Percentiles rank a stretch among this genome's conserved stretches.
Conservation (phyloP, 306 rosid species). For the Gleditsia sinensis region DNA sequence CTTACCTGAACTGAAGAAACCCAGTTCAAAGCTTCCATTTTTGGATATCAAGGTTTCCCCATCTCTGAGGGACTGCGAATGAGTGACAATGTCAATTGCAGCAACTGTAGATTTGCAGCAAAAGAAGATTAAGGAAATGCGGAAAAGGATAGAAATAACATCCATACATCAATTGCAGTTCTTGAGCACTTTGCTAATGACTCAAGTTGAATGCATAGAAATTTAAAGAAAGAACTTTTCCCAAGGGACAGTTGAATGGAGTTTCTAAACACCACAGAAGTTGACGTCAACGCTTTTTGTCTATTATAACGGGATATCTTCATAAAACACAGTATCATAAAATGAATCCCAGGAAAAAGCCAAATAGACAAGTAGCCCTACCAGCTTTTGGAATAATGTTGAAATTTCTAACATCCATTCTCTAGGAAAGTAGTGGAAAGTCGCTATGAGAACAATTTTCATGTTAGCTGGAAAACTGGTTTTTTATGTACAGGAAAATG, state of each 20-base stretch:
- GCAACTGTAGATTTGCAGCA: background rate
- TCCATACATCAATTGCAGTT: slow-evolving; percentile 16
- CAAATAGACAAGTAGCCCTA: no score
- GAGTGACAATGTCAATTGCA: slow-evolving; percentile 26
- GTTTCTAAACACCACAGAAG: background rate
- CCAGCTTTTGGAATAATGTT: no score
- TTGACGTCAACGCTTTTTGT: background rate
- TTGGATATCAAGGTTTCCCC: slow-evolving; percentile 35
- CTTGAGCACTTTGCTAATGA: background rate
- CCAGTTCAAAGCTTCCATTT: slow-evolving; percentile 43
- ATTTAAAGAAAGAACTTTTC: background rate
- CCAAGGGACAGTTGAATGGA: background rate
- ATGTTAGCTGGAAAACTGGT: no score
- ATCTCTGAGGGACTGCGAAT: slow-evolving; percentile 24
- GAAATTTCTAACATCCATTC: no score
- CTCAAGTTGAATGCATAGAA: background rate
- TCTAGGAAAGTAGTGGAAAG: no score
- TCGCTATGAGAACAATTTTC: no score
- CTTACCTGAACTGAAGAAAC: no score
- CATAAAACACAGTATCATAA: no score
- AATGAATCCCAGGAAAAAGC: no score
- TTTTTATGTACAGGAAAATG: no score
- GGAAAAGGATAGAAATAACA: background rate
- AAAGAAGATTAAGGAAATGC: background rate
- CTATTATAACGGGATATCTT: no score